Conservation (phyloP, 495 filamentous ascomycete species). For the Penicillium cosmopolitanum region DNA sequence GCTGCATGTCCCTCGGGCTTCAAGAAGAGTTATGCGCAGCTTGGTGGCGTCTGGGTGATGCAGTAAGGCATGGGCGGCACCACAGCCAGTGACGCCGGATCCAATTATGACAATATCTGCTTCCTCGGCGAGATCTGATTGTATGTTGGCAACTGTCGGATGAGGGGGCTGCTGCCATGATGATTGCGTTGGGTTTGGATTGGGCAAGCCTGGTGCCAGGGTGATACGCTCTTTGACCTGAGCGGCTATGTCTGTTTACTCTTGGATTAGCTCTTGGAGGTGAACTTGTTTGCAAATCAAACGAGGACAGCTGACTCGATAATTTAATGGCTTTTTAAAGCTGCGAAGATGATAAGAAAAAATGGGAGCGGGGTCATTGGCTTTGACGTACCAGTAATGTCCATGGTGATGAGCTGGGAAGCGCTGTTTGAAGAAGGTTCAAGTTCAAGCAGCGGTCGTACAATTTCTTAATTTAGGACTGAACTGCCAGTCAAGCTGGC, state of each 20-base stretch:
- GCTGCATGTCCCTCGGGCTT: constrained; percentile 7
- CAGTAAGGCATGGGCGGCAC: constrained; percentile 4
- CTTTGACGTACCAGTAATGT: neutral
- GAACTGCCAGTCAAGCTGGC: neutral
- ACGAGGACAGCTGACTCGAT: too few relatives aligned
- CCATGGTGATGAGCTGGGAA: neutral
- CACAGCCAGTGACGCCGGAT: constrained; percentile 2
- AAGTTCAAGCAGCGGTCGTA: too few relatives aligned
- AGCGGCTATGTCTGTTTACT: neutral
- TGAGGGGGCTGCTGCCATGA: constrained; percentile 1
- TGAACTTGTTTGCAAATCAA: too few relatives aligned
- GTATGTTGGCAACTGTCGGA: neutral
- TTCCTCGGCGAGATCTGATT: neutral
- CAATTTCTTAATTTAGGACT: too few relatives aligned
- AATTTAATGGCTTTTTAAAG: too few relatives aligned
- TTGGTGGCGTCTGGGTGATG: neutral
- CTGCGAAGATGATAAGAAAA: too few relatives aligned
- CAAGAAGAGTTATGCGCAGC: constrained; percentile 6
- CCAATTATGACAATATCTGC: constrained; percentile 1
- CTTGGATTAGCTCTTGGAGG: neutral
- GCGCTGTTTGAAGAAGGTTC: neutral
- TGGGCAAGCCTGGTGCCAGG: neutral
- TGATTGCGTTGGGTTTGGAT: constrained; percentile 3
- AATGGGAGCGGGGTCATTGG: neutral
- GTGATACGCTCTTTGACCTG: neutral